Percentiles rank a stretch among this genome's conserved stretches.
phyloP scores from a whole-genome alignment of 228 moss, liverwort and hornwort species.

The Sphagnum fallax region DNA sequence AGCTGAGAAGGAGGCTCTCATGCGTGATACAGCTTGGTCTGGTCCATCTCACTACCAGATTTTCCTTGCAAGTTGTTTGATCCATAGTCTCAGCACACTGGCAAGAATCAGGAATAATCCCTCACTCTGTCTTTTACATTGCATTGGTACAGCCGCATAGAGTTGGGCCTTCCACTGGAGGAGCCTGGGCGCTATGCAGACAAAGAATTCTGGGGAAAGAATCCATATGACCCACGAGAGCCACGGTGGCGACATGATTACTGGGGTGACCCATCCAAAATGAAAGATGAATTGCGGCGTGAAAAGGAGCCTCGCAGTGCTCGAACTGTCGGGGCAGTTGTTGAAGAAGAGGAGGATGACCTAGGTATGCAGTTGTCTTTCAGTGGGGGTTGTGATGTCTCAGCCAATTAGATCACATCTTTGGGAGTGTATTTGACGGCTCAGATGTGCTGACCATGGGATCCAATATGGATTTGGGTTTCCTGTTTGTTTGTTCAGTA shows the following conservation, averaged over 20 bases:
- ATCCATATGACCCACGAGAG: conserved; percentile 82
- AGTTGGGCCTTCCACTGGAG: conserved; percentile 74
- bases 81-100: background rate
- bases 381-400: background rate
- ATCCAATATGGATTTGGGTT: background rate
- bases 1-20: conserved; percentile 58
- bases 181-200: conserved; percentile 94
- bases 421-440: conserved; percentile 9
- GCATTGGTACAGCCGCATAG: conserved; percentile 52
- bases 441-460: conserved; percentile 4
- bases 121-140: background rate
- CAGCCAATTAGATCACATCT: conserved; percentile 8
- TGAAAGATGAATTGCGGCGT: conserved; percentile 75
- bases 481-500: too few species aligned
- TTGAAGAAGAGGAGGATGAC: conserved; percentile 35
- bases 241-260: conserved; percentile 91
- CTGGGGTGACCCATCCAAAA: conserved; percentile 77
- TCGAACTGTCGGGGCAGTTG: conserved; percentile 35
- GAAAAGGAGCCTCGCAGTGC: conserved; percentile 67
- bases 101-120: background rate
- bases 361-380: conserved; percentile 10
- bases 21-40: conserved; percentile 69
- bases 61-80: background rate
- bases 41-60: conserved; percentile 1
- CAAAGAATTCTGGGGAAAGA: conserved; percentile 78